Evolutionary conservation across 768 basidiomycete genomes (phyloP), one percentile per base, ranked within the genome.

Genomic region (Mycena metata): DNA sequence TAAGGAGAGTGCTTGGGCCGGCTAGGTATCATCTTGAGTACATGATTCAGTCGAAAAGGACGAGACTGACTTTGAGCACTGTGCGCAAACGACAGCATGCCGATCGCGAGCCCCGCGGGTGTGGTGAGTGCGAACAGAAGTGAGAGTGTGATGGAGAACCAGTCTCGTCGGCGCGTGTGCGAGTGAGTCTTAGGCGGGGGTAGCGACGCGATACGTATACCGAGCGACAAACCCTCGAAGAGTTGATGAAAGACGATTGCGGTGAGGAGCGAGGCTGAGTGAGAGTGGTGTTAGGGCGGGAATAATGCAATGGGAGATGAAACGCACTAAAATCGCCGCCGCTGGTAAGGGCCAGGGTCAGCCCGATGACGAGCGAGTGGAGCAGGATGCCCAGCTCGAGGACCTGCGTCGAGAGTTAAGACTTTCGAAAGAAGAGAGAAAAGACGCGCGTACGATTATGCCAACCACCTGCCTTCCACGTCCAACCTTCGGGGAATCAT

Each of bases 341-440:
- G 7, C 85, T 81, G 5, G 91, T 87, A 61, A 95, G 87, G 1
- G 91, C 86, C 21, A 95, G 80, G 5, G 94, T 95, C 23, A 95
- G 76, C 2, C 94, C 94, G 64, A 95, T 93, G 36, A 95, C 87
- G 51, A 95, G 76, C 3, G 94, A 91, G 75, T 96, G 89, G 55
- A 96, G 84, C 93, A 96, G 91, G 73, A 96, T 93, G 51, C 95
- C 89, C 2, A 92, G 74, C 86, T 96, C 91, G 41, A 96, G 81
- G 36, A 93, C 89, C 93, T 94, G 58, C 35, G 45, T 36, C 30
- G n/a, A 36, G 16, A 52, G 16, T 41, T 49, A 45, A 7, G 17
- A 6, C 23, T 23, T 43, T 35, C 24, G 33, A 42, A 54, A 54
- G 46, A 21, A 21, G 46, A 23, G 16, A 35, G 19, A 39, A 36